These are phyloP conservation scores for Talaromyces pinophilus DNA, from an alignment of 2,329 filamentous ascomycete species.

Conservation along the genomic window DNA sequence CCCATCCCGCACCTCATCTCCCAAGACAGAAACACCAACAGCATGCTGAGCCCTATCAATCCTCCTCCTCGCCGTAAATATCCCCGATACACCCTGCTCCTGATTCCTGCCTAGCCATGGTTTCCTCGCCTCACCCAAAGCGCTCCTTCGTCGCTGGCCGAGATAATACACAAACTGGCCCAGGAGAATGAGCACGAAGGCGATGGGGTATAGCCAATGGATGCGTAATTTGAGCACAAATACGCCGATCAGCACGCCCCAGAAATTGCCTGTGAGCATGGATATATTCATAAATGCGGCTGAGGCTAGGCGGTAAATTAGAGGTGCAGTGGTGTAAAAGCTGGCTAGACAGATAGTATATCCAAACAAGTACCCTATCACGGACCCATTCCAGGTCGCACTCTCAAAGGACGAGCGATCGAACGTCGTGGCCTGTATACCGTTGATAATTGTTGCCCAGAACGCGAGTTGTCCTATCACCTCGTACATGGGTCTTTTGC, in stretches of 20 bases:
- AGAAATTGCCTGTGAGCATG: conserved; percentile 91
- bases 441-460: conserved; percentile 88
- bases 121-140: conserved; percentile 86
- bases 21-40: conserved; percentile 2
- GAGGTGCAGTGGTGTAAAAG: conserved; percentile 85
- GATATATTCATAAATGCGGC: conserved; percentile 98
- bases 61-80: conserved; percentile 82
- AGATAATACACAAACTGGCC: conserved; percentile 88
- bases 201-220: conserved; percentile 91
- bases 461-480: conserved; percentile 88
- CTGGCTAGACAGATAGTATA: conserved; percentile 80
- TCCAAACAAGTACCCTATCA: conserved; percentile 82
- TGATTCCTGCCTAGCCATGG: conserved; percentile 91
- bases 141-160: conserved; percentile 60
- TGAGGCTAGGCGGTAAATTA: conserved; percentile 84
- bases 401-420: conserved; percentile 71
- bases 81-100: conserved; percentile 73
- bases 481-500: conserved; percentile 83
- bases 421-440: conserved; percentile 86
- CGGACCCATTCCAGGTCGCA: conserved; percentile 64
- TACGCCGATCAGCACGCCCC: conserved; percentile 91
- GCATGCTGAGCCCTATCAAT: conserved; percentile 46
- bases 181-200: conserved; percentile 87
- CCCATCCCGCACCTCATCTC: background rate
- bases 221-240: conserved; percentile 77